Evolutionary conservation across 352 stramenopile genomes (phyloP).

Genomic region (Pythium aristosporum): DNA sequence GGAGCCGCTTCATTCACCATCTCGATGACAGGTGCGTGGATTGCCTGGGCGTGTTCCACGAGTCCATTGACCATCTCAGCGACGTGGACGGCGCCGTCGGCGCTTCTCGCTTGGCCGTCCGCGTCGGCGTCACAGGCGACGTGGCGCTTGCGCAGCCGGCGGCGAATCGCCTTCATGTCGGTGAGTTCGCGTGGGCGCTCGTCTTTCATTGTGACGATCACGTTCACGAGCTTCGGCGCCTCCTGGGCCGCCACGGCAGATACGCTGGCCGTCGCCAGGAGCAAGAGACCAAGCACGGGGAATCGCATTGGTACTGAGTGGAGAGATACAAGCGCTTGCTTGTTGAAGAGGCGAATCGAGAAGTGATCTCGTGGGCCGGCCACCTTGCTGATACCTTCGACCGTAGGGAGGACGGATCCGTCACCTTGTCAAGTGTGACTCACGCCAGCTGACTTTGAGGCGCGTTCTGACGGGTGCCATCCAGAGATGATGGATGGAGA

Average conservation of each 20-base stretch:
- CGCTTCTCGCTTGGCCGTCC: slow-evolving; percentile 1
- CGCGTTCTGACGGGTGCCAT: background rate
- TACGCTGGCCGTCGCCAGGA: slow-evolving; percentile 3
- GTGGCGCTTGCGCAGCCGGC: slow-evolving; percentile 13
- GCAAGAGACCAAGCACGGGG: background rate
- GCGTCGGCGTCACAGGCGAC: slow-evolving; percentile 19
- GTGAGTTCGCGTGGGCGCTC: slow-evolving; percentile 25
- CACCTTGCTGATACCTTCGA: background rate
- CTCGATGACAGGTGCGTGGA: slow-evolving; percentile 32
- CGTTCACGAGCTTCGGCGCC: slow-evolving; percentile 14
- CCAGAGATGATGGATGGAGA: background rate
- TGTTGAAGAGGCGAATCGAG: background rate
- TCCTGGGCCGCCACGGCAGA: background rate
- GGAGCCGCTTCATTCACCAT: slow-evolving; percentile 20
- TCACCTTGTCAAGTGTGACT: background rate
- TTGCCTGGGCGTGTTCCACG: slow-evolving; percentile 28
- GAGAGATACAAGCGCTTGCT: background rate
- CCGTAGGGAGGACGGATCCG: background rate
- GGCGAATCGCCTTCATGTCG: slow-evolving; percentile 17
- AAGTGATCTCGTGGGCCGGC: background rate
- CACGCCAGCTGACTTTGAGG: background rate
- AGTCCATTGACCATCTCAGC: slow-evolving; percentile 31
- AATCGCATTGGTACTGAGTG: background rate
- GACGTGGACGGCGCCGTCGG: slow-evolving; percentile 25
- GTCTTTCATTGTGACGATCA: slow-evolving; percentile 40